phyloP scores from a whole-genome alignment of 129 eudicot species.

The Tanacetum coccineum region DNA sequence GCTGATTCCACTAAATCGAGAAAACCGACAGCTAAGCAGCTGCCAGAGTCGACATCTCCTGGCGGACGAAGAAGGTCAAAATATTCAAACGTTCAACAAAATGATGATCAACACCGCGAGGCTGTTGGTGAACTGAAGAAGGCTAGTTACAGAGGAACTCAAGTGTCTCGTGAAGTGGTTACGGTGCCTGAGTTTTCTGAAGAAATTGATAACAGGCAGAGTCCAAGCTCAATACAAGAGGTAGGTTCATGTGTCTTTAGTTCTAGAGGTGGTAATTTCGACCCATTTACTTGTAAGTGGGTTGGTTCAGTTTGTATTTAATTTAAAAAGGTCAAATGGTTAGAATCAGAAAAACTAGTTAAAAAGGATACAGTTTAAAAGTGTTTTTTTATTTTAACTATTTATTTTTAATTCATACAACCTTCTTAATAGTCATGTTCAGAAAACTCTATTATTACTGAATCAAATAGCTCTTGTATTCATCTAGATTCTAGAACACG shows the following conservation, averaged over 20 bases:
- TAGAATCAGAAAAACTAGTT: no score
- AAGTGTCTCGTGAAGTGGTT: slow-evolving; percentile 1
- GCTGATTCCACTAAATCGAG: slow-evolving; percentile 49
- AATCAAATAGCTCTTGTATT: neutral
- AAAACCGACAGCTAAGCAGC: slow-evolving; percentile 50
- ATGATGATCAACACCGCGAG: slow-evolving; percentile 46
- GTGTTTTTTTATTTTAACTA: no score
- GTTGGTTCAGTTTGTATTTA: no score
- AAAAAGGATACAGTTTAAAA: no score
- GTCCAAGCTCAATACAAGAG: slow-evolving; percentile 40
- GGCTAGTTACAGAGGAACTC: neutral
- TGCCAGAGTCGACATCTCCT: slow-evolving; percentile 68
- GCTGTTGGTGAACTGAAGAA: slow-evolving; percentile 39
- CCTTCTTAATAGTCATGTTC: no score
- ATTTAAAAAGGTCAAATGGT: no score
- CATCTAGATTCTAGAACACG: no score
- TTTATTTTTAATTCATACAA: no score
- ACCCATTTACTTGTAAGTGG: no score
- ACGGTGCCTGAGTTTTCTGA: slow-evolving; percentile 30
- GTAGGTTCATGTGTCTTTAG: slow-evolving; percentile 30
- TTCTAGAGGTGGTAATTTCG: no score
- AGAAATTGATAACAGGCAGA: slow-evolving; percentile 23
- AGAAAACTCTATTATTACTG: neutral
- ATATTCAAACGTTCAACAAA: slow-evolving; percentile 35
- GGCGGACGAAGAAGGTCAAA: slow-evolving; percentile 76